A percentile compares a stretch with the other conserved stretches of the same genome.
phyloP scores from a whole-genome alignment of 331 rosid species.

The Saraca asoca region DNA sequence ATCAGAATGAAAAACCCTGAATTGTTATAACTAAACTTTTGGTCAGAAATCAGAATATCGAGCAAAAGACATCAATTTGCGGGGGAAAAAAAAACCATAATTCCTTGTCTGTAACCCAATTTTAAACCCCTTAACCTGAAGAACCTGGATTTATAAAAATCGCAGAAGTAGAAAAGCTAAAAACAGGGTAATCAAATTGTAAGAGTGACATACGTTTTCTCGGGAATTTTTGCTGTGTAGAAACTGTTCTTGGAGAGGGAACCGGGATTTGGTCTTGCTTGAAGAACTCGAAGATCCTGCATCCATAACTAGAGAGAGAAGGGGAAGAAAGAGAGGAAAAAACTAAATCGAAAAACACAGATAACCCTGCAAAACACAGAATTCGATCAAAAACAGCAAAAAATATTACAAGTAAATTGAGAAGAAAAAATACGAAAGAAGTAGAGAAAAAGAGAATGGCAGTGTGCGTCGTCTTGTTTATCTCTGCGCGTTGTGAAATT shows the following conservation, averaged over 20 bases:
- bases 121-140: neutral
- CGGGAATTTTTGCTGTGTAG: slow-evolving; percentile 39
- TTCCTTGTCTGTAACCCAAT: neutral
- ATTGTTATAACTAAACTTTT: neutral
- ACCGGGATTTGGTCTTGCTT: slow-evolving; percentile 28
- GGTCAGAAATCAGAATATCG: neutral
- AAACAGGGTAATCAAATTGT: neutral
- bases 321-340: neutral
- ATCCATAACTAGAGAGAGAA: slow-evolving; percentile 44
- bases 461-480: neutral
- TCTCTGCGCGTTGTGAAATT: neutral
- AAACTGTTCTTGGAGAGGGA: slow-evolving; percentile 50
- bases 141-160: neutral
- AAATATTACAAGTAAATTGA: neutral
- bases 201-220: slow-evolving; percentile 48
- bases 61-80: neutral
- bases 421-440: too few relatives aligned
- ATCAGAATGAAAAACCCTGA: neutral
- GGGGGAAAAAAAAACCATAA: neutral
- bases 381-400: neutral
- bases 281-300: slow-evolving; percentile 47
- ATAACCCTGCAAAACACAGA: slow-evolving; percentile 28
- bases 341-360: neutral
- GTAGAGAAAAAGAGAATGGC: neutral
- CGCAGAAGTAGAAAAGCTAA: neutral